Conservation (phyloP, 2,329 filamentous ascomycete species). For the Podosphaera xanthii region DNA sequence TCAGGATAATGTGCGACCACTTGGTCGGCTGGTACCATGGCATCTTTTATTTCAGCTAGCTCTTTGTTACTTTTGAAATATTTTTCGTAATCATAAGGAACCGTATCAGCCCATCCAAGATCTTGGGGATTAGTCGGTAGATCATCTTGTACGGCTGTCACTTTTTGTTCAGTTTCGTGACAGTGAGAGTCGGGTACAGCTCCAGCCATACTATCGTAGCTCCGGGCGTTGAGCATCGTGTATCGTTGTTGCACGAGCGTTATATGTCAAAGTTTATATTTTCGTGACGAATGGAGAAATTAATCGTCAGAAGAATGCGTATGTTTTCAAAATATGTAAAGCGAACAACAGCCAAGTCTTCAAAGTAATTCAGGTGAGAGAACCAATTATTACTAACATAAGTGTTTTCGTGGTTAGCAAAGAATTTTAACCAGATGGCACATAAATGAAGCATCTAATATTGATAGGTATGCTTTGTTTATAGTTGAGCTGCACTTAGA, state of each 20-base stretch:
- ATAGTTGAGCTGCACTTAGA: no score
- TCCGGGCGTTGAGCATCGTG: constrained; percentile 5
- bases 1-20: constrained; percentile 1
- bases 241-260: neutral
- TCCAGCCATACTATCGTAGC: constrained; percentile 13
- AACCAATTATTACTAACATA: neutral
- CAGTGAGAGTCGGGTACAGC: constrained; percentile 13
- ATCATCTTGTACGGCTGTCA: neutral
- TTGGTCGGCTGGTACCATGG: neutral
- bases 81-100: constrained; percentile 13
- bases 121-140: constrained; percentile 11
- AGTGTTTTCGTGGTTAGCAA: neutral
- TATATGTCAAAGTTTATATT: neutral
- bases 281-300: neutral
- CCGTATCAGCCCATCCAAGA: constrained; percentile 14
- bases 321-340: neutral
- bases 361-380: neutral
- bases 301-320: neutral
- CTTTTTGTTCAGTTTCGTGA: neutral
- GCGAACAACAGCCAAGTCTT: neutral
- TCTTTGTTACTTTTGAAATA: constrained; percentile 14
- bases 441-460: no score
- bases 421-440: neutral
- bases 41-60: constrained; percentile 5
- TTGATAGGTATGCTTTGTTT: no score